Evolutionary conservation across 2,329 filamentous ascomycete species (phyloP).

Genomic region (Venturiaceae sp.): DNA sequence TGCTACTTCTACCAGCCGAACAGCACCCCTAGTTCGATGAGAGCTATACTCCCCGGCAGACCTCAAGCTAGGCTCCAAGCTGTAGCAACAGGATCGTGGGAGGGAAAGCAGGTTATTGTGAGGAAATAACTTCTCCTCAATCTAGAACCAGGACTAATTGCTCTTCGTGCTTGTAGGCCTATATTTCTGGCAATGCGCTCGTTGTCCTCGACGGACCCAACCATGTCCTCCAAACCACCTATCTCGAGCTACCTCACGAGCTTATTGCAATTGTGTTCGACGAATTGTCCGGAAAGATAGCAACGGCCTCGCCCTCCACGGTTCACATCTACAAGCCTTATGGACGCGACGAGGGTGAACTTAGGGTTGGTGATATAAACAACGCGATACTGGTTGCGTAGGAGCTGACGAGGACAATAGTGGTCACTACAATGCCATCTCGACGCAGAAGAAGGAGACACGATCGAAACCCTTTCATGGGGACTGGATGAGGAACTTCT

Average conservation of each 20-base stretch:
- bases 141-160: conserved; percentile 9
- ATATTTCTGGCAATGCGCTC: conserved; percentile 82
- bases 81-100: conserved; percentile 64
- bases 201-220: conserved; percentile 69
- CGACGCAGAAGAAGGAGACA: conserved; percentile 32
- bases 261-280: conserved; percentile 75
- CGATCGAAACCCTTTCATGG: conserved; percentile 67
- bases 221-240: conserved; percentile 78
- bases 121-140: conserved; percentile 20
- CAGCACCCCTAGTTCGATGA: conserved; percentile 39
- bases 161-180: conserved; percentile 46
- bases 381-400: neutral
- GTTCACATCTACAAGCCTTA: conserved; percentile 74
- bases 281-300: conserved; percentile 75
- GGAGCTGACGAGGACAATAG: conserved; percentile 22
- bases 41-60: conserved; percentile 69
- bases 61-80: conserved; percentile 70
- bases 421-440: conserved; percentile 57
- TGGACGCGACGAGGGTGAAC: conserved; percentile 56
- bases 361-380: conserved; percentile 50
- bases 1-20: neutral
- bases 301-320: conserved; percentile 55
- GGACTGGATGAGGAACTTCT: conserved; percentile 77
- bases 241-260: conserved; percentile 62
- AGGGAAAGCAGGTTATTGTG: conserved; percentile 63